Base-by-base conservation (phyloP, 805 yeast species). In the Kluyveromyces starmeri region DNA sequence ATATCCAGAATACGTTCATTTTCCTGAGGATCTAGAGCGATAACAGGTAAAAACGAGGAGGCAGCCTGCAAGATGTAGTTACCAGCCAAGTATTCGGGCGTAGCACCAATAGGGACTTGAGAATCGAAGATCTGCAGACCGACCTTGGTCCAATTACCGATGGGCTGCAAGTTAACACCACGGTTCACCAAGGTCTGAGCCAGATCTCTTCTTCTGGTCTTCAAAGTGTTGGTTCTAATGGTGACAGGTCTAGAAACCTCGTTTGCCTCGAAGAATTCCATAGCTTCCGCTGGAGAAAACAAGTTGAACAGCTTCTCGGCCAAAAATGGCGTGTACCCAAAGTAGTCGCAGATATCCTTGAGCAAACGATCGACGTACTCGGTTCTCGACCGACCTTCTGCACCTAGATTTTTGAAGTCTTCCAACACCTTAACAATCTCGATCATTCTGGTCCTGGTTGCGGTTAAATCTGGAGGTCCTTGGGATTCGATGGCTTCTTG, bases 81-180 rank as follows among this genome's bases (percentile, higher is more conserved):
- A 53, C 99, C 99, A 10, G 97, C 94, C 53, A 92, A 68, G 28
- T 92, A 92, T 64, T 92, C 99, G 28, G 99, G 98, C 7, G 99
- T 92, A 28, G 99, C 98, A 61, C 99, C 99, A 48, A 92, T 83
- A 28, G 99, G 98, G n/a, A 92, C 97, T 60, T 88, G 97, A 16
- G 97, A 88, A 56, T 92, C 99, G 58, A 89, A 92, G 35, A 92
- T 79, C 62, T 92, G 98, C 45, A 92, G 68, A 42, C 99, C 99
- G 34, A 92, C 97, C 62, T 92, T 92, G 16, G 97, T 86, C 99
- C 99, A 92, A 27, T 83, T 67, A 33, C 97, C 97, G 49, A 92
- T 85, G 28, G 97, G 97, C 62, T 92, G 96, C 48, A 92, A 69
- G 56, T 92, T 92, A 42, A 89, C 98, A 58, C 98, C 98, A 53